Evolutionary conservation across 2,329 filamentous ascomycete genomes (phyloP), one percentile per base, ranked within the genome.

Genomic region (Bipolaris oryzae): DNA sequence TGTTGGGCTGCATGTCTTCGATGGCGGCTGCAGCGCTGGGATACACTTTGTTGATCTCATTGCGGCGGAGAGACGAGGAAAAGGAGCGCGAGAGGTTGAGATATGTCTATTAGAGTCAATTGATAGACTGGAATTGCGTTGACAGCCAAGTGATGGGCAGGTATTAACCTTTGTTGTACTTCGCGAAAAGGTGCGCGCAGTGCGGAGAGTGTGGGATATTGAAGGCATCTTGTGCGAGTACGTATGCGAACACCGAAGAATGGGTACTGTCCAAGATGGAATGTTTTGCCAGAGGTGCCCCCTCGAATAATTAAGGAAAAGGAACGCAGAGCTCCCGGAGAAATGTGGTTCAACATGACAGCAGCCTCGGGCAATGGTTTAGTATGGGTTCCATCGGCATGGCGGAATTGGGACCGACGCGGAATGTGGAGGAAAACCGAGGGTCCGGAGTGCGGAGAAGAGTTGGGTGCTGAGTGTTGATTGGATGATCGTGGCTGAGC

Each of bases 1-100:
- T 87, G 52, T 89, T 85, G 66, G 89, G 88, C 71, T 87, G 80
- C 54, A 93, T 79, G 70, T 91, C 89, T 2, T 85, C 84, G 38
- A 92, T 84, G 5, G 90, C 90, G 39, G 85, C 85, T 60, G 89
- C 87, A 16, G 89, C 88, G 3, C 80, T 84, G 6, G 73, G 62
- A 48, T 72, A 70, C 46, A 77, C 66, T 55, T 77, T 77, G 68
- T 77, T 77, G 68, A 77, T 77, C 61, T 76, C 75, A 75, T 76
- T 67, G 63, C 74, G 74, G 57, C 71, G 71, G 50, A 69, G 61
- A 13, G 74, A 76, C 13, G 73, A 73, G 7, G 73, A 74, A 63
- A 77, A 77, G 53, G 58, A 63, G 53, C 75, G 74, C 38, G 72
- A 68, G 47, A 75, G 60, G 44, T 72, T 74, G 20, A 74, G 51